Evolutionary conservation across 805 yeast species (phyloP), one percentile per base, ranked within the genome.

Genomic region (Wickerhamiella allomyrinae): DNA sequence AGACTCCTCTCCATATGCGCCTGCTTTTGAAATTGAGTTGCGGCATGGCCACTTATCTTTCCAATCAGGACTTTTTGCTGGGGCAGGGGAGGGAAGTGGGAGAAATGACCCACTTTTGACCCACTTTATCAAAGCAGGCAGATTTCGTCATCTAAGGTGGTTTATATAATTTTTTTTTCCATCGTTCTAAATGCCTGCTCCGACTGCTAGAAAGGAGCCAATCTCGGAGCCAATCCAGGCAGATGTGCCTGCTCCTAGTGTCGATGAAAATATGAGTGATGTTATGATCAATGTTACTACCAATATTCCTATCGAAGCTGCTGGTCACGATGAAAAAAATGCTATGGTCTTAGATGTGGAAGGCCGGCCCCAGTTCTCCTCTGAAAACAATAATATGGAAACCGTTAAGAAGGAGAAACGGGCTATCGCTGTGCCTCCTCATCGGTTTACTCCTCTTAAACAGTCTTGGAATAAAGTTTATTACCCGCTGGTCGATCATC

Each of bases 371-470:
- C 76, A 78, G 53, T 86, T 87, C 57, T 68, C 76, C 27, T 74
- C 87, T n/a, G 89, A 85, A 20, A 70, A 79, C 11, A 69, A 71
- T 44, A 58, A 78, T 3, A 72, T 73, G 29, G 64, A 68, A 65
- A 73, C 70, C 48, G 87, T 84, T 23, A 85, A 85, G 61, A 66
- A 79, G 41, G 96, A 89, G 61, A 71, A 79, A 42, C 73, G 97
- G 65, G 87, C 87, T 57, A 82, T 91, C 9, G 75, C 89, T 3
- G 93, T 91, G 24, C 98, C 98, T 33, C 97, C 96, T 23, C 97
- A 91, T 61, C 74, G 99, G 70, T 80, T 91, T 86, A 73, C 94
- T 1, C 98, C 98, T 20, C 71, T 91, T 55, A 82, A 85, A 60
- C 75, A 74, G 49, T 71, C 78, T 37, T 91, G 99, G 99, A 73